Base-by-base conservation (phyloP, 2,329 filamentous ascomycete species). In the Madurella fahalii region DNA sequence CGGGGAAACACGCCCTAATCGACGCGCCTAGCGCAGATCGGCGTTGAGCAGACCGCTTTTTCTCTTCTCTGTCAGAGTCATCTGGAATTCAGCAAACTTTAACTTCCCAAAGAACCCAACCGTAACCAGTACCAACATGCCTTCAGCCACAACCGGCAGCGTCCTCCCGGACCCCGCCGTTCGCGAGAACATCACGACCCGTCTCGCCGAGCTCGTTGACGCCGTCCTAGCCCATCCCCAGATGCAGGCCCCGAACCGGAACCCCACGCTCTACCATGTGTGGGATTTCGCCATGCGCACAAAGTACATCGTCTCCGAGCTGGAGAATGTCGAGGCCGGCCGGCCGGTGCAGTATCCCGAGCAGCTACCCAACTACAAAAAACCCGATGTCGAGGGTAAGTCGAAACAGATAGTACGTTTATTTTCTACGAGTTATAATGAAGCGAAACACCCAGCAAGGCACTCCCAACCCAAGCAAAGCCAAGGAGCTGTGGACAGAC, bases 251-350 rank as follows among this genome's bases (percentile, higher is more conserved):
- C 61, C 61, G n/a, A 60, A 58, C 15, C 63, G 64, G 32, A 63
- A 69, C 52, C 61, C 63, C 16, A 67, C 68, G 15, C 67, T 75
- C 40, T 71, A 63, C 51, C 64, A 72, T 58, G 58, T 73, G 32
- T 76, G 70, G 70, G 72, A 75, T 58, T 76, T 75, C 59, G 69
- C 70, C 44, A 68, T 65, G 54, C 68, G 71, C 37, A 72, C 70
- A n/a, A 62, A 67, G 39, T 75, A 74, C 57, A 73, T 74, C 64
- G 67, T 73, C 58, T 65, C 64, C 7, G 71, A 74, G 65, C 65
- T 75, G 20, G 70, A 75, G 16, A 72, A 71, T 41, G 68, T 74
- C 50, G 63, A 64, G 16, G 64, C 64, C 20, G 71, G 71, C 13
- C 58, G 62, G 45, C 61, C 66, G 13, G 51, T 72, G 32, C 58